Conservation (phyloP, 2,329 filamentous ascomycete species). For the Alternaria infectoria region DNA sequence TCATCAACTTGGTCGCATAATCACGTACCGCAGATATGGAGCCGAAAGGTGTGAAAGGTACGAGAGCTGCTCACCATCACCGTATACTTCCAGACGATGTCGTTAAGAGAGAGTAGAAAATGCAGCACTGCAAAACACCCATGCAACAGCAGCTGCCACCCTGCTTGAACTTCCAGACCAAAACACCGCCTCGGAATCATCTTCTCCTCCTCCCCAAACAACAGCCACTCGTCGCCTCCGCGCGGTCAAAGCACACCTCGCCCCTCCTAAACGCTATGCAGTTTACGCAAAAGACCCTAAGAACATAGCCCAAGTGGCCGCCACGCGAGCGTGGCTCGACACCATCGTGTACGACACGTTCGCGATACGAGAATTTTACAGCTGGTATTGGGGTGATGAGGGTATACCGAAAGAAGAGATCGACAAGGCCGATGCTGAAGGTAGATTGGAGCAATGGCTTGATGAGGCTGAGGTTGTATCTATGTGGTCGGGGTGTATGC, state of each 20-base stretch:
- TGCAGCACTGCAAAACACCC: background rate
- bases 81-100: background rate
- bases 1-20: background rate
- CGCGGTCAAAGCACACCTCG: background rate
- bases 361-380: accelerated
- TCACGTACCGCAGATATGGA: background rate
- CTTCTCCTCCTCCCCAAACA: background rate
- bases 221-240: background rate
- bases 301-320: background rate
- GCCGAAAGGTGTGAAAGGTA: background rate
- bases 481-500: background rate
- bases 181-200: background rate
- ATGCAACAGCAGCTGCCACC: background rate
- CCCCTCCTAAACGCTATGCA: background rate
- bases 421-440: background rate
- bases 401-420: background rate
- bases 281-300: background rate
- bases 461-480: background rate
- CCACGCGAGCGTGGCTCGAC: background rate
- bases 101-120: background rate
- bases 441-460: background rate
- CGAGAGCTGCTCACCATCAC: background rate
- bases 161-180: background rate
- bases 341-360: background rate
- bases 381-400: background rate